Conservation (phyloP, 257 asterid genomes). For the Jaltomata sinuosa region DNA sequence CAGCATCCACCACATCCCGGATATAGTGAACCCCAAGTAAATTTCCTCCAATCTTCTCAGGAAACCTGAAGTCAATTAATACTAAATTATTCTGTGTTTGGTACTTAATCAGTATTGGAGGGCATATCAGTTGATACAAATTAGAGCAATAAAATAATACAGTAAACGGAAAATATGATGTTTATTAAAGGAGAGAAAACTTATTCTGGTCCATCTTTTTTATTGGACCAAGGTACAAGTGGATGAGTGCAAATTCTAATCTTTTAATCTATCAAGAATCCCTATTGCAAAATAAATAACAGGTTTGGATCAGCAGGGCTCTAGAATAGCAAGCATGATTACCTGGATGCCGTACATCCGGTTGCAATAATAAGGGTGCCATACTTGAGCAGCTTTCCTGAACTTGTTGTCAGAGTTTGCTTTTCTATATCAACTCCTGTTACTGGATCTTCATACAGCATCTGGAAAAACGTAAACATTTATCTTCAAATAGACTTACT, state of each 20-base stretch:
- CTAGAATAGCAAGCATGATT: neutral
- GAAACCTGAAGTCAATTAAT: slow-evolving; percentile 48
- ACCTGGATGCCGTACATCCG: slow-evolving; percentile 40
- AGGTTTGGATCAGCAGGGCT: neutral
- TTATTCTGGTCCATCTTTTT: neutral
- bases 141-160: neutral
- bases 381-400: slow-evolving; percentile 40
- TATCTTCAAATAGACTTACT: neutral
- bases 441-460: slow-evolving; percentile 41
- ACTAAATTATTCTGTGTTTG: neutral
- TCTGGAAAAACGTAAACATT: slow-evolving; percentile 7
- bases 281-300: neutral
- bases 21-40: slow-evolving; percentile 86
- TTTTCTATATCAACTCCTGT: slow-evolving; percentile 28
- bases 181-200: neutral
- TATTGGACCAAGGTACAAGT: neutral
- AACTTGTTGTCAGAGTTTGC: slow-evolving; percentile 34
- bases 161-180: neutral
- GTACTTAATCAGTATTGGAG: neutral
- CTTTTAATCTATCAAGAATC: neutral
- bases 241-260: neutral
- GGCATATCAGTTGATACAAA: neutral
- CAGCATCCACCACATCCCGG: slow-evolving; percentile 94
- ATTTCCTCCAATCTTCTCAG: slow-evolving; percentile 89
- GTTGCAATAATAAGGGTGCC: slow-evolving; percentile 45